Percentiles rank a stretch among this genome's conserved stretches.
These are phyloP conservation scores for Coemansia sp. DNA, from an alignment of 371 early-diverging fungal species.

Conservation along the genomic window DNA sequence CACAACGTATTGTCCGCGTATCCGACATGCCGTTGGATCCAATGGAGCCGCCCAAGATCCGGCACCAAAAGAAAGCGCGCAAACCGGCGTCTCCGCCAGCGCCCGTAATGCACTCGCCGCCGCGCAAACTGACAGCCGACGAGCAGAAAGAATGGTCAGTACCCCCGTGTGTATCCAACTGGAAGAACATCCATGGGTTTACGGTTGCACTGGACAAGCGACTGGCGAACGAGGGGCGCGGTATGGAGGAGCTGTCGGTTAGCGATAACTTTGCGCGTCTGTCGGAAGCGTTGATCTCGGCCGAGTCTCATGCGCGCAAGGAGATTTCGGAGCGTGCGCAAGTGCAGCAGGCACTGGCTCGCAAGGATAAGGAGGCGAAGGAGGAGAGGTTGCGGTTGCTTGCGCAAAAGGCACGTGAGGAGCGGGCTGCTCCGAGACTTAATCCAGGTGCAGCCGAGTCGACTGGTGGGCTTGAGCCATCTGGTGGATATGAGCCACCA, in stretches of 20 bases:
- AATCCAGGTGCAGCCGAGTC: background rate
- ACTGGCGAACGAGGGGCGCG: conserved; percentile 95
- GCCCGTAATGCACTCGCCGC: conserved; percentile 96
- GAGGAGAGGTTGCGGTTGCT: conserved; percentile 85
- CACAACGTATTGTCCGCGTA: conserved; percentile 88
- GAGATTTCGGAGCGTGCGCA: conserved; percentile 87
- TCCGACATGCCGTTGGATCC: conserved; percentile 95
- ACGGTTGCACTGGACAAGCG: conserved; percentile 98
- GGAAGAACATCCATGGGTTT: conserved; percentile 99
- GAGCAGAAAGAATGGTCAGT: conserved; percentile 96
- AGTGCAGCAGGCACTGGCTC: conserved; percentile 90
- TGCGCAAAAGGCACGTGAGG: conserved; percentile 93
- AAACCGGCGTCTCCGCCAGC: conserved; percentile 91
- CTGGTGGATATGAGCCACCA: conserved; percentile 18
- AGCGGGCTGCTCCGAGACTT: conserved; percentile 56
- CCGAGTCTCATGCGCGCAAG: conserved; percentile 91
- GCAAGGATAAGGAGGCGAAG: conserved; percentile 90
- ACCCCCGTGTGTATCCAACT: conserved; percentile 96
- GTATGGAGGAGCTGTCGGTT: conserved; percentile 83
- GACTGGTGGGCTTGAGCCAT: conserved; percentile 2
- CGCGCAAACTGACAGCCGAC: conserved; percentile 90
- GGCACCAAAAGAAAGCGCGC: conserved; percentile 87
- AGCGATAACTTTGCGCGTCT: conserved; percentile 96
- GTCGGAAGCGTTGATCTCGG: conserved; percentile 90
- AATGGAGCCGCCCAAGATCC: conserved; percentile 91